Percentiles rank a stretch among this genome's conserved stretches.
These are phyloP conservation scores for Epichloe uncinata DNA, from an alignment of 2,329 filamentous ascomycete species.

Conservation along the genomic window DNA sequence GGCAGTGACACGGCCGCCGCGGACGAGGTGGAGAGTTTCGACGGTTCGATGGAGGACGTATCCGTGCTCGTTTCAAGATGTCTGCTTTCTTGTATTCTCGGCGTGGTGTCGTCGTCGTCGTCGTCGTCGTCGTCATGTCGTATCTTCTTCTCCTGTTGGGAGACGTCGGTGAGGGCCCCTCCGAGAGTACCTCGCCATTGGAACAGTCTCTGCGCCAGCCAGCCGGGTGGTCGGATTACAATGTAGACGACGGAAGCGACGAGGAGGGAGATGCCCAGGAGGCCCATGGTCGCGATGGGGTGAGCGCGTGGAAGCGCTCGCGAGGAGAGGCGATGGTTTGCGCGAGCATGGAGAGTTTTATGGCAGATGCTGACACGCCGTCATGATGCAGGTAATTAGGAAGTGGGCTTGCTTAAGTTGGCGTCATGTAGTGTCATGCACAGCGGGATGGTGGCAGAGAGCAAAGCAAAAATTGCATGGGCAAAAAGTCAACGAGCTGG, in stretches of 20 bases:
- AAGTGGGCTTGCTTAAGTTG: too few species aligned
- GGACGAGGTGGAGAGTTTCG: constrained; percentile 2
- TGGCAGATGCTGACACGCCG: too few species aligned
- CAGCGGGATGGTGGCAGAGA: too few species aligned
- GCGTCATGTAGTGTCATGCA: too few species aligned
- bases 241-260: constrained; percentile 46
- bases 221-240: constrained; percentile 37
- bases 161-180: constrained; percentile 2
- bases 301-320: neutral
- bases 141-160: constrained; percentile 1
- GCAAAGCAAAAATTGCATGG: too few species aligned
- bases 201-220: constrained; percentile 24
- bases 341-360: too few species aligned
- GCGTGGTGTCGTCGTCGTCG: neutral
- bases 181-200: constrained; percentile 10
- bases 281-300: constrained; percentile 7
- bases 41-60: neutral
- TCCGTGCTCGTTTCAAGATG: too few species aligned
- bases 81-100: neutral
- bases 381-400: too few species aligned
- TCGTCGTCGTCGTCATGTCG: neutral
- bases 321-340: too few species aligned
- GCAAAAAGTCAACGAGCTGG: too few species aligned
- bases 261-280: constrained; percentile 48
- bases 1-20: constrained; percentile 12